A percentile compares a stretch with the other conserved stretches of the same genome.
phyloP scores from a whole-genome alignment of 108 stramenopile genomes.

The Nitzschia palea region DNA sequence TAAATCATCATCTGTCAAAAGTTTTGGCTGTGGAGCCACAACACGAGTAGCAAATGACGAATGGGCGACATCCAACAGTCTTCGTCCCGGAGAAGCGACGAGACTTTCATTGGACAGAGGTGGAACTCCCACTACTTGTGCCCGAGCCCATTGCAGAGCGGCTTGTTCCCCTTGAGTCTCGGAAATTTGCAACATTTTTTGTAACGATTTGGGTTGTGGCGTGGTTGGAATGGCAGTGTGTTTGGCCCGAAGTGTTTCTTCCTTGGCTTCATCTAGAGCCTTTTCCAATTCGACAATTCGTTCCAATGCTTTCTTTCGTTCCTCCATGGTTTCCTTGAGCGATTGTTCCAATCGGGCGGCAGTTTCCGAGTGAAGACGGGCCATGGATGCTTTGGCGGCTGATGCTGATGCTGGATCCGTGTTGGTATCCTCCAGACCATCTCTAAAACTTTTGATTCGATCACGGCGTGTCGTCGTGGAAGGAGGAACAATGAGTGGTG shows the following conservation, averaged over 20 bases:
- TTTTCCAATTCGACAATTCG: slow-evolving; percentile 30
- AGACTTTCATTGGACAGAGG: slow-evolving; percentile 11
- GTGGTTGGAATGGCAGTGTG: background rate
- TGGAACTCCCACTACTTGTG: slow-evolving; percentile 13
- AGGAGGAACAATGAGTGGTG: background rate
- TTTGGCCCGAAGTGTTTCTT: background rate
- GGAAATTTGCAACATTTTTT: slow-evolving; percentile 33
- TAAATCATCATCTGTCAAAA: background rate
- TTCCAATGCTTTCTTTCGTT: slow-evolving; percentile 33
- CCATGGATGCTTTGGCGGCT: background rate
- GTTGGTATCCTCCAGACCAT: slow-evolving; percentile 10
- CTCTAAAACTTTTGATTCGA: slow-evolving; percentile 2
- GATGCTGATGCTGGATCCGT: background rate
- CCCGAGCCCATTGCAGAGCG: slow-evolving; percentile 41
- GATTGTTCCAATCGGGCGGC: slow-evolving; percentile 21
- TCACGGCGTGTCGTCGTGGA: slow-evolving; percentile 16
- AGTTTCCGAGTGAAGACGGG: background rate
- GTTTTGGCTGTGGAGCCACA: slow-evolving; percentile 48
- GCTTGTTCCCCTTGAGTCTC: slow-evolving; percentile 36
- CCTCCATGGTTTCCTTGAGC: slow-evolving; percentile 28
- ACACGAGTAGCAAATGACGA: background rate
- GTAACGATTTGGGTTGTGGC: slow-evolving; percentile 1
- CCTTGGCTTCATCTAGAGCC: slow-evolving; percentile 3
- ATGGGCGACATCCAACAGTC: background rate
- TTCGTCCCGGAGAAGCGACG: background rate